phyloP scores from a whole-genome alignment of 2,329 filamentous ascomycete species.

The Geosmithia morbida region DNA sequence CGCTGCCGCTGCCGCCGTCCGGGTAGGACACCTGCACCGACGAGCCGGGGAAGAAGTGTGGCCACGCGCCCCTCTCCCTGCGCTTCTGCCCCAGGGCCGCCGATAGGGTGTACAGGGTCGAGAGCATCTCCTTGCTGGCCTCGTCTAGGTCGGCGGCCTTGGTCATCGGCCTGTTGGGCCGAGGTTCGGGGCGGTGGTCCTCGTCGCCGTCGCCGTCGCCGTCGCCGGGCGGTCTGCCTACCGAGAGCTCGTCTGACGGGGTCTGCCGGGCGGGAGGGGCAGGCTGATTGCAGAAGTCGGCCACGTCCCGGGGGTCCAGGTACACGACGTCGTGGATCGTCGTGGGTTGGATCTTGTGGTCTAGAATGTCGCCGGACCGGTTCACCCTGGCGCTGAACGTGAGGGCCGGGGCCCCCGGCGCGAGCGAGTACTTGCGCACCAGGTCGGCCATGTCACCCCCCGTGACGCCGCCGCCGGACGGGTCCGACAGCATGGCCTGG shows the following conservation, averaged over 20 bases:
- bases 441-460: conserved; percentile 20
- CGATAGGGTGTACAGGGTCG: conserved; percentile 31
- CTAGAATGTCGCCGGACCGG: conserved; percentile 34
- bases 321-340: conserved; percentile 39
- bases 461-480: conserved; percentile 4
- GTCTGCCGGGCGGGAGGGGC: conserved; percentile 4
- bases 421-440: conserved; percentile 40
- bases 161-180: conserved; percentile 23
- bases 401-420: conserved; percentile 31
- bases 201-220: no score
- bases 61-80: conserved; percentile 32
- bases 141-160: conserved; percentile 24
- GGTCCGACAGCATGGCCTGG: conserved; percentile 35
- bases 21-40: conserved; percentile 27
- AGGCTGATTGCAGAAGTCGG: conserved; percentile 24
- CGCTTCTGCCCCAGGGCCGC: conserved; percentile 26
- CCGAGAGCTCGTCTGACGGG: conserved; percentile 2
- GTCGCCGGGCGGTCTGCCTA: neutral
- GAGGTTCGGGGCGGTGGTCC: neutral
- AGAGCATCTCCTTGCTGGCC: conserved; percentile 28
- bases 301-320: conserved; percentile 37
- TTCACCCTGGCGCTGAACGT: conserved; percentile 49
- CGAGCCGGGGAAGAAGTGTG: conserved; percentile 28
- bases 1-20: conserved; percentile 2
- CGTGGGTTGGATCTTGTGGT: conserved; percentile 38